These are phyloP conservation scores for Candida sp. DNA, from an alignment of 1,139 yeast species.

Conservation along the genomic window DNA sequence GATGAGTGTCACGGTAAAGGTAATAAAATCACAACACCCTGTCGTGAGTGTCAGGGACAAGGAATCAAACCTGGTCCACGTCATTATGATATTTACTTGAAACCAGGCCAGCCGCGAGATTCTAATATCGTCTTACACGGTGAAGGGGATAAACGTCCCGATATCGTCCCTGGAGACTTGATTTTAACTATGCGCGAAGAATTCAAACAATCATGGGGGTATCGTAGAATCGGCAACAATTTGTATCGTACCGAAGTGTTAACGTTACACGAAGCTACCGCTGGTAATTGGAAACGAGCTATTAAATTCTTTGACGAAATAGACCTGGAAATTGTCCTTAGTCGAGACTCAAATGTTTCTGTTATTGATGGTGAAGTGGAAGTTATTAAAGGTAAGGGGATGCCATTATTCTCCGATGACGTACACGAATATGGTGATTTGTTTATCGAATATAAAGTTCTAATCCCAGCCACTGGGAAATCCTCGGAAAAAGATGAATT, in stretches of 20 bases:
- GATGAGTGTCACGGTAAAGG: slow-evolving; percentile 83
- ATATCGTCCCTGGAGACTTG: slow-evolving; percentile 78
- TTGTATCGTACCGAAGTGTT: slow-evolving; percentile 81
- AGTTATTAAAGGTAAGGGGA: slow-evolving; percentile 68
- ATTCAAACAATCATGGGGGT: slow-evolving; percentile 65
- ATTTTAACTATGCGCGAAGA: slow-evolving; percentile 57
- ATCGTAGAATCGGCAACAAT: slow-evolving; percentile 71
- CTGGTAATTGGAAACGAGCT: slow-evolving; percentile 76
- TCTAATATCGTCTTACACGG: slow-evolving; percentile 60
- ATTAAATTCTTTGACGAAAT: slow-evolving; percentile 65
- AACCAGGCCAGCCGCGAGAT: slow-evolving; percentile 68
- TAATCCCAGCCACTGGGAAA: slow-evolving; percentile 37
- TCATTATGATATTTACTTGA: slow-evolving; percentile 57
- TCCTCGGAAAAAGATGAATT: slow-evolving; percentile 10
- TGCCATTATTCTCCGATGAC: slow-evolving; percentile 55
- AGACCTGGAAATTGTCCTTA: slow-evolving; percentile 43
- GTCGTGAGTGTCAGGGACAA: slow-evolving; percentile 67
- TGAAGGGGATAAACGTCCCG: slow-evolving; percentile 85
- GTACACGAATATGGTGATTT: slow-evolving; percentile 71
- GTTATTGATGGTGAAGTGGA: slow-evolving; percentile 72
- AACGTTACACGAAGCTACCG: slow-evolving; percentile 64
- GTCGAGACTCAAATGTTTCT: slow-evolving; percentile 47
- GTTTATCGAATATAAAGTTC: slow-evolving; percentile 64
- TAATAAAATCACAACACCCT: slow-evolving; percentile 55
- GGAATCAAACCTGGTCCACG: slow-evolving; percentile 60